These are phyloP conservation scores for Penicillium ochrochloron DNA, from an alignment of 495 filamentous ascomycete genomes.

Conservation along the genomic window DNA sequence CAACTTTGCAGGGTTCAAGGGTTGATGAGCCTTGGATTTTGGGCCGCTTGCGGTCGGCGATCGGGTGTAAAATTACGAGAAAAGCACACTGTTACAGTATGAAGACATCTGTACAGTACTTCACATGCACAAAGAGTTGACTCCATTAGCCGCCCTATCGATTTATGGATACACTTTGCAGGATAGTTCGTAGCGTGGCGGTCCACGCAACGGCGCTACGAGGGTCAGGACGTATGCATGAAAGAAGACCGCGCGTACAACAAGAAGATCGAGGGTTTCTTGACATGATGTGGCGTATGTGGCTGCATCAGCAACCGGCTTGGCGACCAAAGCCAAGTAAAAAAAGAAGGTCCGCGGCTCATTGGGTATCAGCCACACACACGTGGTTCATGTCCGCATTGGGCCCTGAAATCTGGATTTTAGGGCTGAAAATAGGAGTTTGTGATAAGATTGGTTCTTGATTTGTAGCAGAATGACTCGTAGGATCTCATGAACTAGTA, in stretches of 20 bases:
- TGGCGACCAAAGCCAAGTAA: neutral
- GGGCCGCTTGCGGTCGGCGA: neutral
- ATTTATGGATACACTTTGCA: neutral
- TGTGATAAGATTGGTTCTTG: neutral
- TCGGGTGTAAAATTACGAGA: neutral
- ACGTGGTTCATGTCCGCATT: slow-evolving; percentile 17
- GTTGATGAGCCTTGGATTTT: neutral
- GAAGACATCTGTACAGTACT: neutral
- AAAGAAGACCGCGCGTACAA: slow-evolving; percentile 3
- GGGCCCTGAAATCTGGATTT: slow-evolving; percentile 4
- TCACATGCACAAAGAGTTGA: neutral
- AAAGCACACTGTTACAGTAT: neutral
- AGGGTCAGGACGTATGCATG: slow-evolving; percentile 1
- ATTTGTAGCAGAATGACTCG: neutral
- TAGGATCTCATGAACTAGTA: neutral
- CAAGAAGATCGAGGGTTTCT: neutral
- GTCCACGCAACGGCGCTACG: slow-evolving; percentile 5
- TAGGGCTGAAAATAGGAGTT: neutral
- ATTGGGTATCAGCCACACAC: slow-evolving; percentile 10
- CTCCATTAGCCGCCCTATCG: neutral
- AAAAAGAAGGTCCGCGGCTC: neutral
- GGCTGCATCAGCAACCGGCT: neutral
- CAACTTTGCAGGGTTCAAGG: neutral
- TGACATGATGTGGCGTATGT: slow-evolving; percentile 1
- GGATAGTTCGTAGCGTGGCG: neutral